These are phyloP conservation scores for Solanum virginianum DNA, from an alignment of 257 asterid species.

Conservation along the genomic window DNA sequence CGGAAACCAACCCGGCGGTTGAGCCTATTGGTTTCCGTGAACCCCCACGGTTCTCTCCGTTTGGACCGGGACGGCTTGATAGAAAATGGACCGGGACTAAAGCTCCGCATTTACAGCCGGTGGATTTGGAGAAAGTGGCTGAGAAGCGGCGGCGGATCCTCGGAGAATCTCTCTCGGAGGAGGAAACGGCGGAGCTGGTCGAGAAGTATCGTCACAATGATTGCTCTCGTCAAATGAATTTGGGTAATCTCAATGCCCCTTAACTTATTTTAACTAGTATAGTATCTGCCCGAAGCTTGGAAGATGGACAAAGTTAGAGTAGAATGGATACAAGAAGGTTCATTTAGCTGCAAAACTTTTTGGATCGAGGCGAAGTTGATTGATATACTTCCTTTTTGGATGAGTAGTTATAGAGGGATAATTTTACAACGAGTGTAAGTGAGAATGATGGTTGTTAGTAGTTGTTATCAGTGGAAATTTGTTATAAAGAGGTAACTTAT, in stretches of 20 bases:
- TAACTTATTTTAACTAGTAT: neutral
- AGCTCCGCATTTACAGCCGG: conserved; percentile 34
- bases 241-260: conserved; percentile 29
- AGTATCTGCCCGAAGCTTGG: neutral
- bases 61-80: conserved; percentile 78
- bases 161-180: conserved; percentile 58
- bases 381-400: no score
- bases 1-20: conserved; percentile 47
- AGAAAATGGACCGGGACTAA: conserved; percentile 74
- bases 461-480: neutral
- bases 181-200: conserved; percentile 62
- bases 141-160: conserved; percentile 37
- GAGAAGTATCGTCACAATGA: conserved; percentile 66
- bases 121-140: conserved; percentile 35
- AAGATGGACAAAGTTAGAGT: neutral
- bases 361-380: neutral
- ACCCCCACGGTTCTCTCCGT: conserved; percentile 66
- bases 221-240: conserved; percentile 76
- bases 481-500: neutral
- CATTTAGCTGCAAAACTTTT: neutral
- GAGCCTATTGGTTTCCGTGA: conserved; percentile 75
- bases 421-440: neutral
- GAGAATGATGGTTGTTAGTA: neutral
- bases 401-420: neutral
- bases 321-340: neutral